Evolutionary conservation across 2,329 filamentous ascomycete species (phyloP).

Genomic region (Penicillium sp.): DNA sequence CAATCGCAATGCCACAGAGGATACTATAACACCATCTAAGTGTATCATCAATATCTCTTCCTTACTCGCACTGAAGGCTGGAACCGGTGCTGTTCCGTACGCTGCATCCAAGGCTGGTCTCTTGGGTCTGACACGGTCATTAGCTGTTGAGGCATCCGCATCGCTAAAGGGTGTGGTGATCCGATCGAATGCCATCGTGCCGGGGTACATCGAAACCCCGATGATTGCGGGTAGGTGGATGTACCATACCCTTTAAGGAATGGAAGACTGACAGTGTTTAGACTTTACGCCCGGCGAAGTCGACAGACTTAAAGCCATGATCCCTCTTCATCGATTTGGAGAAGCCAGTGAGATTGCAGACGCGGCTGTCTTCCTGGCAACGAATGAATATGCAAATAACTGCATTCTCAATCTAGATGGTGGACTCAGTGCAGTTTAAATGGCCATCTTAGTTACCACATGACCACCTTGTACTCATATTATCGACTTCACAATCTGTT

Average conservation of each 20-base stretch:
- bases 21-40: conserved; percentile 55
- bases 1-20: conserved; percentile 18
- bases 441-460: conserved; percentile 37
- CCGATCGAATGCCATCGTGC: conserved; percentile 74
- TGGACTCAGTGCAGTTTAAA: conserved; percentile 64
- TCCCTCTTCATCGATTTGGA: conserved; percentile 66
- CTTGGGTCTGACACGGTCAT: conserved; percentile 52
- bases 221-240: conserved; percentile 64
- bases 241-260: background rate
- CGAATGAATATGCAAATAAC: conserved; percentile 79
- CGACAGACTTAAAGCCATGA: conserved; percentile 42
- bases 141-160: conserved; percentile 32
- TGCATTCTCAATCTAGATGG: conserved; percentile 83
- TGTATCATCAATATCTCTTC: conserved; percentile 81
- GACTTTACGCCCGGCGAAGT: conserved; percentile 40
- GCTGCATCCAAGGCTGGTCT: conserved; percentile 77
- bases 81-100: conserved; percentile 67
- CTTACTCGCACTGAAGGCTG: conserved; percentile 65
- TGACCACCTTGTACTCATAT: background rate
- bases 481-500: background rate
- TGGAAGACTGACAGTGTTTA: conserved; percentile 18
- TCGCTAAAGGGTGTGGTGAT: conserved; percentile 61
- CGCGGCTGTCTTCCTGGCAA: conserved; percentile 70
- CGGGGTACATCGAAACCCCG: conserved; percentile 75
- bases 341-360: conserved; percentile 69